These are phyloP conservation scores for Backusella psychrophila DNA, from an alignment of 192 early-diverging fungal genomes.

Conservation along the genomic window DNA sequence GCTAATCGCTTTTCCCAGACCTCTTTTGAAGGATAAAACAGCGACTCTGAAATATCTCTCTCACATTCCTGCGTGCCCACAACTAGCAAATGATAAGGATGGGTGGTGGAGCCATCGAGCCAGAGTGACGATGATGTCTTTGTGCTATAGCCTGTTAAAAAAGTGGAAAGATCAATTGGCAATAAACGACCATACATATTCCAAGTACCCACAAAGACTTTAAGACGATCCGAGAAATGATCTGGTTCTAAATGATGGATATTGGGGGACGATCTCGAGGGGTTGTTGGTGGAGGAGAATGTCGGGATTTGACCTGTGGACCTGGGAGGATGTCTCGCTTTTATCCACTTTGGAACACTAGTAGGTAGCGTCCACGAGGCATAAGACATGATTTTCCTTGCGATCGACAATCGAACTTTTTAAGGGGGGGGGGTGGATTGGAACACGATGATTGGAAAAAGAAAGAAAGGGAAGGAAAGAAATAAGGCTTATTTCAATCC, in stretches of 20 bases:
- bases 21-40: slow-evolving; percentile 50
- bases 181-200: slow-evolving; percentile 51
- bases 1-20: slow-evolving; percentile 44
- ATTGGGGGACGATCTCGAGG: not conserved
- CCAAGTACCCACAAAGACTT: slow-evolving; percentile 58
- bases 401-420: not conserved
- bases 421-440: not conserved
- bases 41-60: slow-evolving; percentile 47
- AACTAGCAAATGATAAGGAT: slow-evolving; percentile 50
- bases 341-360: not conserved
- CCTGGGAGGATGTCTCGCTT: not conserved
- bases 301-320: not conserved
- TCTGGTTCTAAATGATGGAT: not conserved
- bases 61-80: slow-evolving; percentile 60
- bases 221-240: slow-evolving; percentile 31
- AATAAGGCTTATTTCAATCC: not conserved
- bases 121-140: not conserved
- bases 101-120: slow-evolving; percentile 1
- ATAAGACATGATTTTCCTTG: not conserved
- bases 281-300: not conserved
- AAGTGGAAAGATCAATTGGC: slow-evolving; percentile 36
- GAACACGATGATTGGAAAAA: not conserved
- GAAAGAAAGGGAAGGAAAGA: not conserved
- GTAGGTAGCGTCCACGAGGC: not conserved
- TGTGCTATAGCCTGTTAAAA: slow-evolving; percentile 26